These are phyloP conservation scores for Naganishia friedmannii DNA, from an alignment of 768 basidiomycete genomes.

Conservation along the genomic window DNA sequence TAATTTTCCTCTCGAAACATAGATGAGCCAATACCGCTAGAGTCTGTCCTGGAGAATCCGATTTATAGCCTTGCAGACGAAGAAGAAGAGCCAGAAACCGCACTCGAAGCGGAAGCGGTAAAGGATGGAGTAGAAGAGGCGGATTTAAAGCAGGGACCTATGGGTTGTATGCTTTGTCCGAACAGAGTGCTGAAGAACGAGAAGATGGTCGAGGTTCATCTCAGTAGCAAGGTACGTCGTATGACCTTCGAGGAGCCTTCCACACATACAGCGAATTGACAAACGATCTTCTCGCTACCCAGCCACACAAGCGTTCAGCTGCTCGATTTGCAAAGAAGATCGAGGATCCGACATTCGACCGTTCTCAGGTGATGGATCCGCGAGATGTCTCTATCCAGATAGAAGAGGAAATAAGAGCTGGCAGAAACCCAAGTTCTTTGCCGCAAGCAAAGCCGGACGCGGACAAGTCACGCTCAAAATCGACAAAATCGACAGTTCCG, in stretches of 20 bases:
- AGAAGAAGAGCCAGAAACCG: background rate
- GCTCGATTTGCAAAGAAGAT: conserved; percentile 22
- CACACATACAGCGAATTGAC: background rate
- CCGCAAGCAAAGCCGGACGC: background rate
- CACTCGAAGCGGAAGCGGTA: background rate
- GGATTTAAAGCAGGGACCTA: background rate
- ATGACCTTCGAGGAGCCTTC: background rate
- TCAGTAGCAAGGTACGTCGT: conserved; percentile 20
- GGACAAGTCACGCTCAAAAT: background rate
- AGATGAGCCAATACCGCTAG: conserved; percentile 13
- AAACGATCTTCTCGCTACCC: background rate
- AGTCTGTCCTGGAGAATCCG: conserved; percentile 14
- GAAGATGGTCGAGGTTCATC: conserved; percentile 28
- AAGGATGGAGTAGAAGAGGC: background rate
- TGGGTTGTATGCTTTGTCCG: conserved; percentile 28
- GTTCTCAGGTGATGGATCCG: conserved; percentile 12
- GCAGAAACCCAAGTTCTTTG: background rate
- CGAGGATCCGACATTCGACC: conserved; percentile 12
- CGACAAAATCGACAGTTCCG: background rate
- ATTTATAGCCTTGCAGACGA: conserved; percentile 10
- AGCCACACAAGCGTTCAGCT: conserved; percentile 21
- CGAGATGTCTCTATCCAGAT: conserved; percentile 15
- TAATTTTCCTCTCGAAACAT: background rate
- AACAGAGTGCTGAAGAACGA: conserved; percentile 27
- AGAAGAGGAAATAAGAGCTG: conserved; percentile 10